Base-by-base conservation (phyloP, 345 rosid genomes). In the Euphorbia peplus region DNA sequence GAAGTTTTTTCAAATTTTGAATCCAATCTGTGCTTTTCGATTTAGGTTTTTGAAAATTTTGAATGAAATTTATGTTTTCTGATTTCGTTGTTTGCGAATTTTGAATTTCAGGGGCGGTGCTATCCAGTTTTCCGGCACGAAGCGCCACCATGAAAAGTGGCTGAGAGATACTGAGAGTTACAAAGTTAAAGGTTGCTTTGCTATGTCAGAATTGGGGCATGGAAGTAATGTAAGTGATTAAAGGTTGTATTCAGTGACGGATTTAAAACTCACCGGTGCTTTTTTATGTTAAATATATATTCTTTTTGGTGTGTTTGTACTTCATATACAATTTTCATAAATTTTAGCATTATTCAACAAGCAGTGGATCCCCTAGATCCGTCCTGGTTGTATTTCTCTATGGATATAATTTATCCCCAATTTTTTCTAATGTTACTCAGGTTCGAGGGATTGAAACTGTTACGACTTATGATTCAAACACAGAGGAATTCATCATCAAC, bases 121-220 rank as follows among this genome's bases (percentile, higher is more conserved):
- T 35, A 79, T 93, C 14, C 88, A 80, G 73, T 86, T 88, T 74
- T 84, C 91, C 5, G 98, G 98, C 44, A 89, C 98, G 64, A 81
- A 63, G 75, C 86, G 90, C 54, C 98, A 93, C 77, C 98, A 93
- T 67, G 89, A 87, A 41, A 93, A 85, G 80, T 93, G 98, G 98
- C 77, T 89, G 73, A 82, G 74, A 68, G 87, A 77, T 75, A 84
- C 91, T 0, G 97, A 93, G 73, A 84, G 80, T 67, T 88, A 72
- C 67, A 73, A 69, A 58, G 68, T 89, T 72, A 89, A 83, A 79
- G 97, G 98, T 16, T 93, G 98, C 79, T 93, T 93, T 80, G 91
- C 98, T 3, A 93, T 93, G 97, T 80, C 97, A 2, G 98, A 93
- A 79, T 72, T 93, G 83, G 98, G 98, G 65, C 98, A 93, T 82